Percentiles rank a stretch among this genome's conserved stretches.
These are phyloP conservation scores for Saccharomycopsis malanga DNA, from an alignment of 805 yeast species.

Conservation along the genomic window DNA sequence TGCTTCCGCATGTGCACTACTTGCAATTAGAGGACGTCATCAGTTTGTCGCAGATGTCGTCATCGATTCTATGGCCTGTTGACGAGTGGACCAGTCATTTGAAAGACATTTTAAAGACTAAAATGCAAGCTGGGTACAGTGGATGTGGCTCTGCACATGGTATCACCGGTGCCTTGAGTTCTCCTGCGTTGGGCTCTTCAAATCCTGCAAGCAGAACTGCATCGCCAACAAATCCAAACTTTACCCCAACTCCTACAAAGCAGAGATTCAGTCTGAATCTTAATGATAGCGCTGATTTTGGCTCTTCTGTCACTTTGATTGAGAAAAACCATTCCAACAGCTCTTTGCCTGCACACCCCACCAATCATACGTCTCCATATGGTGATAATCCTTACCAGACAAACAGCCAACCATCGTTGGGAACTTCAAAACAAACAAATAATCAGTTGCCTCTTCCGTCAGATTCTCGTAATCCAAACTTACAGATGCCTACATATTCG, in stretches of 20 bases:
- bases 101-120: conserved; percentile 48
- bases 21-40: conserved; percentile 56
- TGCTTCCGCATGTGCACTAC: conserved; percentile 70
- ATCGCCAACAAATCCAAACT: conserved; percentile 33
- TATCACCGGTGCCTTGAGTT: conserved; percentile 48
- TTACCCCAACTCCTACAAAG: conserved; percentile 29
- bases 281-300: conserved; percentile 23
- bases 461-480: too few species aligned
- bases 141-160: conserved; percentile 74
- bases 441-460: not conserved
- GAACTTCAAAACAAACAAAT: not conserved
- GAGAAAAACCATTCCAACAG: not conserved
- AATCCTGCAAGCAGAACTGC: not conserved
- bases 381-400: conserved; percentile 21
- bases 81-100: conserved; percentile 54
- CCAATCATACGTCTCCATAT: conserved; percentile 15
- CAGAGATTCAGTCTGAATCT: conserved; percentile 15
- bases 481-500: too few species aligned
- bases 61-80: conserved; percentile 40
- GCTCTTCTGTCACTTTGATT: conserved; percentile 1
- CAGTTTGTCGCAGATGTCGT: conserved; percentile 35
- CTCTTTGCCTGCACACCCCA: not conserved
- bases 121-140: conserved; percentile 53
- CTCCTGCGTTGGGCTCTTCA: conserved; percentile 36
- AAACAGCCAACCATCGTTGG: not conserved